phyloP scores from a whole-genome alignment of 768 basidiomycete species.

The Asterophora lycoperdoides region DNA sequence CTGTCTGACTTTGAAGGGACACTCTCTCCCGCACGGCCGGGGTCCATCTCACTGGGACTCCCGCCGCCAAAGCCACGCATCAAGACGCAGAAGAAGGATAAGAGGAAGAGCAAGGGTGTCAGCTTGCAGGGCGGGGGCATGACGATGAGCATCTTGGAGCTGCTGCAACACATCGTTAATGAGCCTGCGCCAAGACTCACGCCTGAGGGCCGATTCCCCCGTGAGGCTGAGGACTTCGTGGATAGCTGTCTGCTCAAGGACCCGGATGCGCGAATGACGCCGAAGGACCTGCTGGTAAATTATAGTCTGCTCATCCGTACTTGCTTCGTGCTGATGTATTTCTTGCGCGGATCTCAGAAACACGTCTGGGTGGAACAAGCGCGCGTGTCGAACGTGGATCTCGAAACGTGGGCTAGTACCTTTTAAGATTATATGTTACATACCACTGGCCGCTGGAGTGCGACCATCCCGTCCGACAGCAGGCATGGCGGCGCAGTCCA shows the following conservation, averaged over 20 bases:
- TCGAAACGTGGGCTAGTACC: constrained; percentile 78
- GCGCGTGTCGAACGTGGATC: constrained; percentile 56
- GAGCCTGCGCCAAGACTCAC: constrained; percentile 91
- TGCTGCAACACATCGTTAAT: constrained; percentile 97
- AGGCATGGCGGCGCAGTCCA: too few relatives aligned
- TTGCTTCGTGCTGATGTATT: constrained; percentile 1
- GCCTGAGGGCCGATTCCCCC: constrained; percentile 64
- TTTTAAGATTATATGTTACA: constrained; percentile 46
- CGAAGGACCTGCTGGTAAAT: constrained; percentile 81
- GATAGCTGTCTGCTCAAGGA: constrained; percentile 91
- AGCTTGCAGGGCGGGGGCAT: constrained; percentile 90
- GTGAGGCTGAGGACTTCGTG: constrained; percentile 78
- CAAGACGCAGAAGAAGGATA: constrained; percentile 63
- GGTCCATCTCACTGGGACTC: constrained; percentile 38
- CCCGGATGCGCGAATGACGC: constrained; percentile 75
- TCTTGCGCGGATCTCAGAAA: constrained; percentile 40
- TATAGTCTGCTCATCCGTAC: constrained; percentile 1
- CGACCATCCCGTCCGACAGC: too few relatives aligned
- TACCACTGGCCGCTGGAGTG: not conserved
- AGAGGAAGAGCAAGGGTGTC: constrained; percentile 88
- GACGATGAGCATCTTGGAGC: constrained; percentile 97
- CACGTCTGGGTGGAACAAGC: constrained; percentile 72
- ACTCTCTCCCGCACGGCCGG: constrained; percentile 66
- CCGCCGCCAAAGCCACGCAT: constrained; percentile 33
- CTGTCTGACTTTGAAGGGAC: constrained; percentile 80